phyloP scores from a whole-genome alignment of 139 green algal species.

The Mychonastes homosphaera region DNA sequence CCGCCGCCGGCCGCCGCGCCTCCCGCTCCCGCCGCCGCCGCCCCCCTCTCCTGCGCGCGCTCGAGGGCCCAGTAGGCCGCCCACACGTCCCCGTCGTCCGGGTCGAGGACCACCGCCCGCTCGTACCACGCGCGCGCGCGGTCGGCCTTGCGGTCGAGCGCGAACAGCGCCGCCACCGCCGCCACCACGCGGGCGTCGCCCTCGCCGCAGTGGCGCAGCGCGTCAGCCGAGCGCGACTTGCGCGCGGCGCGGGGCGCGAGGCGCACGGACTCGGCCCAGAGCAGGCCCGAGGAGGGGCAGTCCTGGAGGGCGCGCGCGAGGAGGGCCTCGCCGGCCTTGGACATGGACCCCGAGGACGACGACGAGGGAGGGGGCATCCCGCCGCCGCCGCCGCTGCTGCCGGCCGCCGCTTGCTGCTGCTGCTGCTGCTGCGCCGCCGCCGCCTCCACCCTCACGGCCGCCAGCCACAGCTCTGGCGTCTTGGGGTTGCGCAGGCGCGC shows the following conservation, averaged over 20 bases:
- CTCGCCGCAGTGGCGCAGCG: conserved; percentile 85
- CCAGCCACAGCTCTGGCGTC: conserved; percentile 77
- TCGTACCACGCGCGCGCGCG: conserved; percentile 35
- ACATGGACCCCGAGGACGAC: not conserved
- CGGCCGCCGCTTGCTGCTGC: not conserved
- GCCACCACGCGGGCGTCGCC: conserved; percentile 38
- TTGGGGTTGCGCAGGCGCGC: conserved; percentile 72
- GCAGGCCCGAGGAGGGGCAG: conserved; percentile 68
- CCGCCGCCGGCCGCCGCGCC: conserved; percentile 10
- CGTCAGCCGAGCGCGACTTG: conserved; percentile 72
- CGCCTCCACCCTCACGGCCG: conserved; percentile 78
- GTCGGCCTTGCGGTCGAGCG: conserved; percentile 74
- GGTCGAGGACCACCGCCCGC: conserved; percentile 67
- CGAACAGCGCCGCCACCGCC: conserved; percentile 89
- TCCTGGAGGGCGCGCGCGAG: conserved; percentile 46
- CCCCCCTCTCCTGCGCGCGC: conserved; percentile 13
- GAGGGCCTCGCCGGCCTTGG: not conserved
- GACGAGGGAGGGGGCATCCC: not conserved
- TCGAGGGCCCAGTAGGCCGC: conserved; percentile 73
- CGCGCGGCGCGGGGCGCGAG: conserved; percentile 78
- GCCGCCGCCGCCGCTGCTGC: not conserved
- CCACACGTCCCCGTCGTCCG: conserved; percentile 89
- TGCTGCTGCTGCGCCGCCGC: conserved; percentile 45
- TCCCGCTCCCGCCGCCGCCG: conserved; percentile 8
- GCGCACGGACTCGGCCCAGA: conserved; percentile 79